A percentile compares a stretch with the other conserved stretches of the same genome.
Evolutionary conservation across 2,329 filamentous ascomycete species (phyloP).

Genomic region (Xylaria hypoxylon): DNA sequence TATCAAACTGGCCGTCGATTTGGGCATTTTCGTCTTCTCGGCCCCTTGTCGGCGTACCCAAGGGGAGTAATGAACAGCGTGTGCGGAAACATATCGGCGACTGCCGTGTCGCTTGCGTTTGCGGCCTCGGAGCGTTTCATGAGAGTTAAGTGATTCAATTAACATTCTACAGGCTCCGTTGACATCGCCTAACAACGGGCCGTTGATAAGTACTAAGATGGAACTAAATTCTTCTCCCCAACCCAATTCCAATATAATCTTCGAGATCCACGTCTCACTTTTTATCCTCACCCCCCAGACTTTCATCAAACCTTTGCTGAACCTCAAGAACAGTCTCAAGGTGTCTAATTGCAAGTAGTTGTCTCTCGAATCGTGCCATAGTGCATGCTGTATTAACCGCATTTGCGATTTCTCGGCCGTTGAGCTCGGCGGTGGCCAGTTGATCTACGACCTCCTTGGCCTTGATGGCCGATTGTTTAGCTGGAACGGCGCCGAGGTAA

Average conservation of each 20-base stretch:
- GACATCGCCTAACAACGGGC: background rate
- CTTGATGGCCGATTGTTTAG: slow-evolving; percentile 34
- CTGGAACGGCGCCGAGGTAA: slow-evolving; percentile 38
- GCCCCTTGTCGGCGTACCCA: slow-evolving; percentile 48
- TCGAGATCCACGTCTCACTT: background rate
- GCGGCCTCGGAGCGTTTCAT: slow-evolving; percentile 46
- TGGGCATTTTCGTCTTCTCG: slow-evolving; percentile 50
- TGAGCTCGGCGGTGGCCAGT: slow-evolving; percentile 38
- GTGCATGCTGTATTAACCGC: slow-evolving; percentile 46
- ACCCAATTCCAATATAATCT: background rate
- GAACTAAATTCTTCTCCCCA: background rate
- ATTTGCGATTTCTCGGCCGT: slow-evolving; percentile 48
- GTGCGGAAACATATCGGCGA: slow-evolving; percentile 49
- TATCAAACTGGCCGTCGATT: slow-evolving; percentile 49
- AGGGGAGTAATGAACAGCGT: slow-evolving; percentile 38
- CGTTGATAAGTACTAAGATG: background rate
- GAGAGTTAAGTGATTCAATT: slow-evolving; percentile 4
- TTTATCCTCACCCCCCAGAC: slow-evolving; percentile 24
- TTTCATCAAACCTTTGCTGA: slow-evolving; percentile 43
- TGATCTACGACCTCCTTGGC: slow-evolving; percentile 29
- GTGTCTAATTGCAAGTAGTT: slow-evolving; percentile 41
- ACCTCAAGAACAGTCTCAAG: slow-evolving; percentile 48
- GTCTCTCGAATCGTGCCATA: slow-evolving; percentile 44
- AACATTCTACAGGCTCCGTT: background rate
- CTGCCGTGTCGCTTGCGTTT: slow-evolving; percentile 46